Conservation (phyloP, 2,329 filamentous ascomycete species). For the Harringtonia aguacate region DNA sequence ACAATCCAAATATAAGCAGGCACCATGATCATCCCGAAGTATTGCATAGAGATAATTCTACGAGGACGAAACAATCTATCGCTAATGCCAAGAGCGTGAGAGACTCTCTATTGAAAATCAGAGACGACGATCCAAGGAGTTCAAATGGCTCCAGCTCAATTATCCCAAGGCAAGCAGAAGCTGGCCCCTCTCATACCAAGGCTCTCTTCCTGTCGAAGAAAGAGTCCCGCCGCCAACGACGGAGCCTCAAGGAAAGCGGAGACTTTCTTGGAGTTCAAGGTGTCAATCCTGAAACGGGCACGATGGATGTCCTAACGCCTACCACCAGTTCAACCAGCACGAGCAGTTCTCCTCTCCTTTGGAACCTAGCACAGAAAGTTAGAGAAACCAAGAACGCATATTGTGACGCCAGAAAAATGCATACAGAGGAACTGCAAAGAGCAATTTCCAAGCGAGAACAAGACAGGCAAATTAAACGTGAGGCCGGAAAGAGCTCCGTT, state of each 20-base stretch:
- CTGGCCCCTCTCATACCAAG: constrained; percentile 6
- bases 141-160: background rate
- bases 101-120: too few relatives aligned
- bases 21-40: too few relatives aligned
- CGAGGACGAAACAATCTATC: too few relatives aligned
- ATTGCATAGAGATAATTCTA: too few relatives aligned
- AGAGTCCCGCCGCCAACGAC: constrained; percentile 28
- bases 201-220: constrained; percentile 21
- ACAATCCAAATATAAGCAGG: too few relatives aligned
- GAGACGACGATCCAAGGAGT: too few relatives aligned
- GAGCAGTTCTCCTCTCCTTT: constrained; percentile 13
- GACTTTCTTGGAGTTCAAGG: constrained; percentile 51
- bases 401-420: constrained; percentile 30
- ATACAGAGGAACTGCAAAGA: constrained; percentile 21
- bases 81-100: background rate
- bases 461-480: constrained; percentile 21
- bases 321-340: constrained; percentile 33
- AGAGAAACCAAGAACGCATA: constrained; percentile 23
- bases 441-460: constrained; percentile 26
- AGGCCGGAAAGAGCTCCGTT: constrained; percentile 27
- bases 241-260: constrained; percentile 39
- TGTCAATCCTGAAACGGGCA: constrained; percentile 44
- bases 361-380: constrained; percentile 20
- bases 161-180: background rate
- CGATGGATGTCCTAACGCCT: constrained; percentile 38